phyloP scores from a whole-genome alignment of 2,329 filamentous ascomycete genomes.

The Endocalyx cinctus region DNA sequence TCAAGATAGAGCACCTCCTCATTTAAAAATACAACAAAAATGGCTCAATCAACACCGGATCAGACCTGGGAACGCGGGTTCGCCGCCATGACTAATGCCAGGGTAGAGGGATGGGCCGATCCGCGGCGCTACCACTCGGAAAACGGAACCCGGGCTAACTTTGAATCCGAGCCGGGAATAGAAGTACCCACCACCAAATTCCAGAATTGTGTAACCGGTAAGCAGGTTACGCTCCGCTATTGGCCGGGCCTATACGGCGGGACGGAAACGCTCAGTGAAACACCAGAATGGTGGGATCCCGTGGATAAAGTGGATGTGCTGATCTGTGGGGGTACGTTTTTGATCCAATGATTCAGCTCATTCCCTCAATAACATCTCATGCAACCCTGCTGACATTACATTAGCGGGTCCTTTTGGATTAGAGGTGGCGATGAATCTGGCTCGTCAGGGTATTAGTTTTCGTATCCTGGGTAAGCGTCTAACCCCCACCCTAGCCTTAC shows the following conservation, averaged over 20 bases:
- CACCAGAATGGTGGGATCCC: constrained; percentile 23
- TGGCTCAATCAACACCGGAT: too few relatives aligned
- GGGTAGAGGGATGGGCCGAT: too few relatives aligned
- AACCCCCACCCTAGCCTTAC: background rate
- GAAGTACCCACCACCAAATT: too few relatives aligned
- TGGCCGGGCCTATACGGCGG: constrained; percentile 27
- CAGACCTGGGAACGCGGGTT: too few relatives aligned
- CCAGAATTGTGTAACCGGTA: too few relatives aligned
- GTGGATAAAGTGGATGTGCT: constrained; percentile 27
- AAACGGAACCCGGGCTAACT: too few relatives aligned
- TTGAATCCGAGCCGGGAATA: too few relatives aligned
- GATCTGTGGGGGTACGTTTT: constrained; percentile 26
- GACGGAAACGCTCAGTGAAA: constrained; percentile 22
- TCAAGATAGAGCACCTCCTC: too few relatives aligned
- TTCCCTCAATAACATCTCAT: background rate
- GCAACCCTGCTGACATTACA: background rate
- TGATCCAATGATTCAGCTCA: background rate
- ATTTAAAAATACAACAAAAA: too few relatives aligned
- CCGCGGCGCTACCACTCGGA: too few relatives aligned
- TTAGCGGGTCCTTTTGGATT: constrained; percentile 29
- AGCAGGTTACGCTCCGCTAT: too few relatives aligned
- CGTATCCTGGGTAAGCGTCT: constrained; percentile 26
- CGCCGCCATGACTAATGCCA: too few relatives aligned
- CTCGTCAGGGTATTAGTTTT: constrained; percentile 27
- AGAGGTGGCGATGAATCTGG: constrained; percentile 24